Conservation (phyloP, 352 stramenopile species). For the Pythium oligandrum region DNA sequence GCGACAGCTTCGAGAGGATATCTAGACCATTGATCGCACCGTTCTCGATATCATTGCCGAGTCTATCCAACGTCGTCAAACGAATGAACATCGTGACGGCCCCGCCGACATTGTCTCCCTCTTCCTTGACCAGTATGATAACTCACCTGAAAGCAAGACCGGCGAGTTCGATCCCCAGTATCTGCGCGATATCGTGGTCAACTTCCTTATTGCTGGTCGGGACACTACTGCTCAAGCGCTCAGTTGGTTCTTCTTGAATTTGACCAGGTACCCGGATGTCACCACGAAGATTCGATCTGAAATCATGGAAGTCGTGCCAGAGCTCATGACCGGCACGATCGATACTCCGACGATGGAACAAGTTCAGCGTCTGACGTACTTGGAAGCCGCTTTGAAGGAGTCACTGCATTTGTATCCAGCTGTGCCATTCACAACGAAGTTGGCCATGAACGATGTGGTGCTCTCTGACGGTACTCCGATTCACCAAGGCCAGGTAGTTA, state of each 20-base stretch:
- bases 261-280: slow-evolving; percentile 41
- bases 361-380: slow-evolving; percentile 29
- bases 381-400: slow-evolving; percentile 36
- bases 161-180: slow-evolving; percentile 26
- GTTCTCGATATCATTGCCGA: slow-evolving; percentile 41
- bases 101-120: slow-evolving; percentile 42
- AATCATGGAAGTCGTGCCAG: slow-evolving; percentile 15
- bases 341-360: slow-evolving; percentile 28
- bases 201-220: slow-evolving; percentile 69
- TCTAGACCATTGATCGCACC: slow-evolving; percentile 40
- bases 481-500: slow-evolving; percentile 26
- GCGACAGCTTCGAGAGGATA: slow-evolving; percentile 24
- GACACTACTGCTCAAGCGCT: slow-evolving; percentile 69
- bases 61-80: slow-evolving; percentile 18
- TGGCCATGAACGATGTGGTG: slow-evolving; percentile 17
- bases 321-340: not conserved
- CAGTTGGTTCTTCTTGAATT: slow-evolving; percentile 62
- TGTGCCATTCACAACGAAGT: slow-evolving; percentile 25
- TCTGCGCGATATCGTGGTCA: slow-evolving; percentile 64
- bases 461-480: slow-evolving; percentile 24
- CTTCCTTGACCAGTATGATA: slow-evolving; percentile 34
- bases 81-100: not conserved
- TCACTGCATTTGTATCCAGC: slow-evolving; percentile 29
- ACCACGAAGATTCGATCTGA: slow-evolving; percentile 39
- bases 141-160: not conserved